Base-by-base conservation (phyloP, 148 eudicot genomes). In the Hydrangea macrophylla region DNA sequence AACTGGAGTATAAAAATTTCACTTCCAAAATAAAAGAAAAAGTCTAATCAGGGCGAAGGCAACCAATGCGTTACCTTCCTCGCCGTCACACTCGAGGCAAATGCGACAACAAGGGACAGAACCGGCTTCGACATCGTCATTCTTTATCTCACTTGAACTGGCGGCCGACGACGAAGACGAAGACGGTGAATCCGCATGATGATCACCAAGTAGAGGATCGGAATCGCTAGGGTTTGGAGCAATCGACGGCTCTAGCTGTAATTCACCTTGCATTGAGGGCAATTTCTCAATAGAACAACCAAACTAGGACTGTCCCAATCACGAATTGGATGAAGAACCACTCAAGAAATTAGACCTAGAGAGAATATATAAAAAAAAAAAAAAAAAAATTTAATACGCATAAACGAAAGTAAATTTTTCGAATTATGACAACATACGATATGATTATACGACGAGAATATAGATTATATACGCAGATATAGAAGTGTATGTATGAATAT, bases 71-170 rank as follows among this genome's bases (percentile, higher is more conserved):
- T 31, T 24, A 85, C 92, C 92, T 68, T 76, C 84, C 31, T 88
- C 89, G 9, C 87, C 92, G 44, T 88, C 96, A 48, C 83, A 82
- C 73, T 90, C 93, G 30, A 90, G 93, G 81, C 96, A 90, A 77
- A 90, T 90, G 31, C 97, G 89, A 73, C 97, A 92, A 70, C 70
- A 73, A 55, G 83, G 78, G 44, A 78, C 50, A 17, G 78, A 77
- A 32, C 92, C 92, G 42, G 81, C 80, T 76, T 91, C 97, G n/a
- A 69, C 72, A 73, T 84, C 76, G 9, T 72, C 78, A 40, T 55
- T 63, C 36, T 68, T 79, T 57, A 82, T 80, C 84, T 82, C 89
- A 50, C 60, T 60, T 2, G 70, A 75, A 28, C 26, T 64, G 24
- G 24, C 54, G 3, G 61, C 67, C 5, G 71, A 58, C 15, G 68